Evolutionary conservation across 2,329 filamentous ascomycete genomes (phyloP).

Genomic region (Calonectria pseudoturangicola): DNA sequence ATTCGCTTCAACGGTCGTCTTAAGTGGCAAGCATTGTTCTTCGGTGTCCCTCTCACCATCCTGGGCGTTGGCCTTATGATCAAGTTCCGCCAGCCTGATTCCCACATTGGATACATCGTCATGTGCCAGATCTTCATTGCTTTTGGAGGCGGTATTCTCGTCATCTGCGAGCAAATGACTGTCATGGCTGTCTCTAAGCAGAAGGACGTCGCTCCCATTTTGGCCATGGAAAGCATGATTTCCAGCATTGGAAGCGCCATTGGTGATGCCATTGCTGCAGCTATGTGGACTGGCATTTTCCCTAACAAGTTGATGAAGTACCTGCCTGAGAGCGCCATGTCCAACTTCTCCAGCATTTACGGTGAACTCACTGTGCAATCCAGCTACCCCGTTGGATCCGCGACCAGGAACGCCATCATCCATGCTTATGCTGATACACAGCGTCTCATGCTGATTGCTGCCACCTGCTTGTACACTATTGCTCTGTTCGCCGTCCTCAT

Average conservation of each 20-base stretch:
- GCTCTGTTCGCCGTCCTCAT: slow-evolving; percentile 59
- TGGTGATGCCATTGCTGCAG: slow-evolving; percentile 58
- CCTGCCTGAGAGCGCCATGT: slow-evolving; percentile 65
- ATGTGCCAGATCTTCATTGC: slow-evolving; percentile 77
- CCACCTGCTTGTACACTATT: slow-evolving; percentile 61
- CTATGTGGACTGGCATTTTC: slow-evolving; percentile 76
- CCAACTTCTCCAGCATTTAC: slow-evolving; percentile 61
- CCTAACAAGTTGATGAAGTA: slow-evolving; percentile 63
- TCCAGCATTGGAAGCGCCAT: slow-evolving; percentile 70
- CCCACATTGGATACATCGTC: slow-evolving; percentile 71
- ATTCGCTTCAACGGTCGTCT: slow-evolving; percentile 71
- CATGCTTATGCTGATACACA: slow-evolving; percentile 69
- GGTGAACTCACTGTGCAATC: slow-evolving; percentile 71
- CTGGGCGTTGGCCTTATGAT: slow-evolving; percentile 75
- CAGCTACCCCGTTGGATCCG: slow-evolving; percentile 67
- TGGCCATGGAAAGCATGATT: slow-evolving; percentile 76
- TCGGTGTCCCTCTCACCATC: slow-evolving; percentile 72
- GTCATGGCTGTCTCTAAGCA: slow-evolving; percentile 74
- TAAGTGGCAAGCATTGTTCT: slow-evolving; percentile 71
- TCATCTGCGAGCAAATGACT: slow-evolving; percentile 74
- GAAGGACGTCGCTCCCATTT: slow-evolving; percentile 73
- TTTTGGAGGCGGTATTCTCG: slow-evolving; percentile 73
- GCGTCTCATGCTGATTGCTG: slow-evolving; percentile 64
- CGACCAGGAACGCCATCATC: slow-evolving; percentile 73
- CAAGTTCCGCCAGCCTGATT: slow-evolving; percentile 71